Evolutionary conservation across 805 yeast species (phyloP), one percentile per base, ranked within the genome.

Genomic region (Pichia eremophila): DNA sequence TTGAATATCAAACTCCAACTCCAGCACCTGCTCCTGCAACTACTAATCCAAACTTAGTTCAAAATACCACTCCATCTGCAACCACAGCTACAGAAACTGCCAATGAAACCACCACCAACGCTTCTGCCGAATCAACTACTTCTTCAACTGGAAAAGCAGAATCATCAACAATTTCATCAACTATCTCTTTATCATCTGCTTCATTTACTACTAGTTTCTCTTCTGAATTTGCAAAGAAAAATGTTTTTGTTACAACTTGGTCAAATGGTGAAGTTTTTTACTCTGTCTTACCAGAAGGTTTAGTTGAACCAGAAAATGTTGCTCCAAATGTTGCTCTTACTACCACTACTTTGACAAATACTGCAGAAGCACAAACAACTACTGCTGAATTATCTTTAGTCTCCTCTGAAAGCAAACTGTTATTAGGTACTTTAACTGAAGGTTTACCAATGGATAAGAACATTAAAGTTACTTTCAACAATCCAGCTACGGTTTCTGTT

Each of bases 401-500:
- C 5, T 41, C 51, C 6, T 43, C 51, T 4, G 35, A 47, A 28
- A 43, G 49, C 44, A 44, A 42, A 22, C 32, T 44, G 4, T 40
- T 48, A n/a, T 10, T 49, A 5, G 45, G 45, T 25, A 46, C 49
- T 5, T 42, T 49, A 32, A 49, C 55, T 29, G 50, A 46, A 27
- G 52, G 52, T 43, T 39, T 51, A 18, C 34, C 44, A 41, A 47
- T 46, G 35, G 52, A 50, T 40, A 37, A 55, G 7, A 40, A 43
- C 28, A 42, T 44, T 40, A 51, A 41, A n/a, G 43, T 35, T 9
- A 45, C 54, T 40, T 25, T 53, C 31, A 35, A 45, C 6, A 52
- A 47, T 34, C 52, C 52, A 12, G 46, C 55, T 15, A 51, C 56
- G 17, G 47, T 61, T 28, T 31, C 58, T 29, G 46, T 60, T 15